Percentiles rank a stretch among this genome's conserved stretches.
Conservation (phyloP, 2,329 filamentous ascomycete species). For the Arthrobotrys megalospora region DNA sequence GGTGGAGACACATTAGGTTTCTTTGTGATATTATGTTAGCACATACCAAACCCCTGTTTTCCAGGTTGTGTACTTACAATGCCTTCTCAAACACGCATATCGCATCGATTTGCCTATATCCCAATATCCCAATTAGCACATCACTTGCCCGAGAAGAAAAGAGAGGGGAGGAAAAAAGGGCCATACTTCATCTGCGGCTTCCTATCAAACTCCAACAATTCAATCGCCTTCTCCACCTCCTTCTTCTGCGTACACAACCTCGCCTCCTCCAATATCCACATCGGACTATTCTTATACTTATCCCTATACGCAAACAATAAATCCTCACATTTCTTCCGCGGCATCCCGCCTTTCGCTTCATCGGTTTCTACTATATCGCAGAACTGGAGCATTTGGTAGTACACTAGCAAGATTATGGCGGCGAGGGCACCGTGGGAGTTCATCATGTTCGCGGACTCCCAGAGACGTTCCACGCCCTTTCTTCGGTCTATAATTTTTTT, state of each 20-base stretch:
- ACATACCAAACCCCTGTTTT: background rate
- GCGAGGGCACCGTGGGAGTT: slow-evolving; percentile 96
- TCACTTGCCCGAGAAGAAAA: background rate
- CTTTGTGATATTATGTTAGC: slow-evolving; percentile 46
- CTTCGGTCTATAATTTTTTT: slow-evolving; percentile 75
- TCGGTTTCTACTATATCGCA: slow-evolving; percentile 84
- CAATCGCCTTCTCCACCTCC: slow-evolving; percentile 77
- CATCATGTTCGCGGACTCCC: slow-evolving; percentile 86
- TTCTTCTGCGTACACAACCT: slow-evolving; percentile 79
- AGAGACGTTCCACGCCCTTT: slow-evolving; percentile 86
- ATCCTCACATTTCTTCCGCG: slow-evolving; percentile 76
- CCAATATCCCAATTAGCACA: slow-evolving; percentile 16
- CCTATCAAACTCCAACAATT: slow-evolving; percentile 74
- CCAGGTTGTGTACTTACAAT: slow-evolving; percentile 68
- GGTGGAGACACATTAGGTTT: slow-evolving; percentile 82
- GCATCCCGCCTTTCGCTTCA: slow-evolving; percentile 78
- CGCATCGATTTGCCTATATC: slow-evolving; percentile 80
- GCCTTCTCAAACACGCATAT: slow-evolving; percentile 88
- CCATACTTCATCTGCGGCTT: slow-evolving; percentile 78
- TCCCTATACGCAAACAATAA: slow-evolving; percentile 81
- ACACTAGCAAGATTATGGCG: slow-evolving; percentile 83
- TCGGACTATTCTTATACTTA: slow-evolving; percentile 83
- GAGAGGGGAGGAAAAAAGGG: slow-evolving; percentile 1
- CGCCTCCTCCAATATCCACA: slow-evolving; percentile 92
- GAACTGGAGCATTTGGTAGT: slow-evolving; percentile 86